Evolutionary conservation across 345 rosid species (phyloP).

Genomic region (Dovyalis caffra): DNA sequence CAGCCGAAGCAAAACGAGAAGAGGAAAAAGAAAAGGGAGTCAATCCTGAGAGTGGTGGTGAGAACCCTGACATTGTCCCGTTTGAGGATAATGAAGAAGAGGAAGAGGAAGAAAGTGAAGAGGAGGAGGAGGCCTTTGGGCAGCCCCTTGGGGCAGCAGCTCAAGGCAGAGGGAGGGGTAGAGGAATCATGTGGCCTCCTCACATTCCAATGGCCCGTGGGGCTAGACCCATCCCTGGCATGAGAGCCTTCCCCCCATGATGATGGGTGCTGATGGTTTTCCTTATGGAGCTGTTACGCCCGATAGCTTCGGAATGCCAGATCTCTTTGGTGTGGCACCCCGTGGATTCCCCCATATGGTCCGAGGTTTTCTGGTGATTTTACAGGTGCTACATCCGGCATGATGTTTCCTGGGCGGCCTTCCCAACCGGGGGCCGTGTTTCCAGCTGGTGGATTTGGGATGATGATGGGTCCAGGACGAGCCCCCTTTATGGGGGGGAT

Average conservation of each 20-base stretch:
- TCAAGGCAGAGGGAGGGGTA: conserved; percentile 88
- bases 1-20: conserved; percentile 92
- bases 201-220: conserved; percentile 83
- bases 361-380: conserved; percentile 93
- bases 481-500: conserved; percentile 82
- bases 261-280: conserved; percentile 85
- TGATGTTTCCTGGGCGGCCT: conserved; percentile 97
- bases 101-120: conserved; percentile 85
- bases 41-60: conserved; percentile 66
- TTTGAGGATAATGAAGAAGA: conserved; percentile 96
- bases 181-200: conserved; percentile 97
- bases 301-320: conserved; percentile 88
- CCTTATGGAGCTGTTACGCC: conserved; percentile 62
- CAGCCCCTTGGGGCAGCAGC: conserved; percentile 35
- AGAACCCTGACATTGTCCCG: conserved; percentile 93
- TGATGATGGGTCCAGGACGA: conserved; percentile 93
- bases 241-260: conserved; percentile 81
- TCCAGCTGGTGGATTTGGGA: conserved; percentile 81
- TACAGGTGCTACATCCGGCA: conserved; percentile 67
- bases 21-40: conserved; percentile 98
- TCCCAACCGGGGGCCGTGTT: conserved; percentile 74
- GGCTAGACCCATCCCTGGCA: conserved; percentile 80
- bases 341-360: conserved; percentile 84
- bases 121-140: conserved; percentile 60
- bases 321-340: conserved; percentile 75